Conservation (phyloP, 768 basidiomycete species). For the Pleurotus pulmonarius region DNA sequence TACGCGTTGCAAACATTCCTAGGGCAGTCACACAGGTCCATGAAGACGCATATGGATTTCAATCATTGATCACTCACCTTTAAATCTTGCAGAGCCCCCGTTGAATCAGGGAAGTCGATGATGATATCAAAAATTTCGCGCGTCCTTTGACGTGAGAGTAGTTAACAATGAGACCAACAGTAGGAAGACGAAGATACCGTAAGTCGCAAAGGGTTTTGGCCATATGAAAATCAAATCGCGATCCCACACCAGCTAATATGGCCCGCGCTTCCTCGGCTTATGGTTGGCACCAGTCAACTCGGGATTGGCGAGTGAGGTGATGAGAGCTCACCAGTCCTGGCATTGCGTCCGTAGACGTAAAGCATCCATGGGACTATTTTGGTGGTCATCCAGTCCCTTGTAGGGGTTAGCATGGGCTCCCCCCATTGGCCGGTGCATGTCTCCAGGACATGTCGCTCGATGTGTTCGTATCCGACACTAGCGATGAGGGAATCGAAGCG, state of each 20-base stretch:
- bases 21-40: background rate
- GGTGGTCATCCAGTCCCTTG: slow-evolving; percentile 75
- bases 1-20: slow-evolving; percentile 80
- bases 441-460: slow-evolving; percentile 67
- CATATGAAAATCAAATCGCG: slow-evolving; percentile 88
- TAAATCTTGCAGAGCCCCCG: slow-evolving; percentile 80
- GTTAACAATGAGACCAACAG: background rate
- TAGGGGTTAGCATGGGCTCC: slow-evolving; percentile 51
- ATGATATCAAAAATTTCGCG: slow-evolving; percentile 95
- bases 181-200: slow-evolving; percentile 42
- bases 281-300: no score
- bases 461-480: slow-evolving; percentile 81
- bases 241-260: slow-evolving; percentile 74
- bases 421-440: slow-evolving; percentile 72
- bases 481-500: slow-evolving; percentile 83
- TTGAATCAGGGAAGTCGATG: slow-evolving; percentile 88
- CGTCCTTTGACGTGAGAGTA: slow-evolving; percentile 40
- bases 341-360: slow-evolving; percentile 69
- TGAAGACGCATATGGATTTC: background rate
- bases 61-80: slow-evolving; percentile 41
- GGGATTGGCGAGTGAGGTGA: slow-evolving; percentile 6
- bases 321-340: slow-evolving; percentile 43
- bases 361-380: slow-evolving; percentile 86
- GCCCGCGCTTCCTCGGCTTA: slow-evolving; percentile 67
- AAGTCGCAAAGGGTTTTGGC: slow-evolving; percentile 88